Base-by-base conservation (phyloP, 768 basidiomycete species). In the Piloderma croceum region DNA sequence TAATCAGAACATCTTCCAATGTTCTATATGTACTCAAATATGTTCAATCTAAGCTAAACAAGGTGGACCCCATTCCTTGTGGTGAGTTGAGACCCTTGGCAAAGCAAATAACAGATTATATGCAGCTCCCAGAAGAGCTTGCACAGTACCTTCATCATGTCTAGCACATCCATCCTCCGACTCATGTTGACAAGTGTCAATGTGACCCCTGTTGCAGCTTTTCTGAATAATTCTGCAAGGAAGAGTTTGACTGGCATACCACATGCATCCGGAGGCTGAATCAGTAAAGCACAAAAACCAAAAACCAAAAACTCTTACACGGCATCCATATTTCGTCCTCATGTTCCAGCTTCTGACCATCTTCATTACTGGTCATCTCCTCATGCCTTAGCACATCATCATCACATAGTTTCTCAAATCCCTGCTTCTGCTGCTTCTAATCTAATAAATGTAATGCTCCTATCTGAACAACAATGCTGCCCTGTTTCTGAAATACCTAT, bases 1-100 rank as follows among this genome's bases (percentile, higher is more conserved):
- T 31, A 11, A 7, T 47, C 15, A 38, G 53, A 3, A 39, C 41
- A 7, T 34, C 50, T 1, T 41, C 40, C 6, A 54, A 57, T 24
- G 49, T 65, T 17, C 42, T 49, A 1, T 32, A 48, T 2, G n/a
- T 43, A 7, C 27, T 60, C 2, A 17, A 34, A 13, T 61, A 62
- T 37, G 40, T 63, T 15, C 24, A 45, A 12, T 56, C 64, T 13
- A 46, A 31, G 3, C 36, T 31, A 6, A 64, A 65, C 41, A 56
- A 41, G 2, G 62, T 62, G 1, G 58, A 67, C 43, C 57, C 60
- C 33, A 54, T 63, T 34, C 63, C 58, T 15, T 56, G 55, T 24
- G 55, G 56, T 13, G 42, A 44, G 18, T 36, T 45, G 19, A 52
- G 9, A 9, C 27, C 27, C 9, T 29, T 15, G 15, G 9, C 15